phyloP scores from a whole-genome alignment of 371 early-diverging fungal species.

The Apophysomyces trapeziformis region DNA sequence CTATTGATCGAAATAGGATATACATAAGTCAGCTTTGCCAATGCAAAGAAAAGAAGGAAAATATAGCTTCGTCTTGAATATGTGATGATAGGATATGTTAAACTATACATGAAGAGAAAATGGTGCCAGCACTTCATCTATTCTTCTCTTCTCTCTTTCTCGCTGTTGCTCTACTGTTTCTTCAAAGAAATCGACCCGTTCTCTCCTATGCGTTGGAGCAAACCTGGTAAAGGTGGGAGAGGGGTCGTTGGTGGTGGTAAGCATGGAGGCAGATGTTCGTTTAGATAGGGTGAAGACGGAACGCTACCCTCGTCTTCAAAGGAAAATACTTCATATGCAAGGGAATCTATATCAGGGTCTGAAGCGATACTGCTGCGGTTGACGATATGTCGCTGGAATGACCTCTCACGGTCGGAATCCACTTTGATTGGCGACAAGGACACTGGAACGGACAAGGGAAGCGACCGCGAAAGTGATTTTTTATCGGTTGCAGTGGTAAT shows the following conservation, averaged over 20 bases:
- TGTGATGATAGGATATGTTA: not conserved
- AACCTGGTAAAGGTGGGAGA: constrained; percentile 15
- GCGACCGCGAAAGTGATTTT: not conserved
- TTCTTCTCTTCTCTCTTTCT: not conserved
- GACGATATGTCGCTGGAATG: not conserved
- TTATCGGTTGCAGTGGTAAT: constrained; percentile 3
- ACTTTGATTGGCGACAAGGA: not conserved
- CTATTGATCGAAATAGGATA: no score
- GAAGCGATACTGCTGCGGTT: not conserved
- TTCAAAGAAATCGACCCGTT: not conserved
- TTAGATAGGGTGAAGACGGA: not conserved
- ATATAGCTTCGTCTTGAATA: not conserved
- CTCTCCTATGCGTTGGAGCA: constrained; percentile 4
- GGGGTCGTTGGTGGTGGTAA: constrained; percentile 19
- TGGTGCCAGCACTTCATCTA: constrained; percentile 8
- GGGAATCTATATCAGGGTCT: not conserved
- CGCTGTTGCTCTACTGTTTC: not conserved
- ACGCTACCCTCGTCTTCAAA: not conserved
- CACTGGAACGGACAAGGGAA: not conserved
- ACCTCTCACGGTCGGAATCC: not conserved
- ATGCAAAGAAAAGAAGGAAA: no score
- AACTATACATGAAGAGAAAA: not conserved
- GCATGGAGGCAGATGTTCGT: constrained; percentile 9
- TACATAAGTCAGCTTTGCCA: no score
- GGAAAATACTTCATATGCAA: not conserved